Evolutionary conservation across 495 filamentous ascomycete species (phyloP), one percentile per base, ranked within the genome.

Genomic region (Penicillium riverlandense): DNA sequence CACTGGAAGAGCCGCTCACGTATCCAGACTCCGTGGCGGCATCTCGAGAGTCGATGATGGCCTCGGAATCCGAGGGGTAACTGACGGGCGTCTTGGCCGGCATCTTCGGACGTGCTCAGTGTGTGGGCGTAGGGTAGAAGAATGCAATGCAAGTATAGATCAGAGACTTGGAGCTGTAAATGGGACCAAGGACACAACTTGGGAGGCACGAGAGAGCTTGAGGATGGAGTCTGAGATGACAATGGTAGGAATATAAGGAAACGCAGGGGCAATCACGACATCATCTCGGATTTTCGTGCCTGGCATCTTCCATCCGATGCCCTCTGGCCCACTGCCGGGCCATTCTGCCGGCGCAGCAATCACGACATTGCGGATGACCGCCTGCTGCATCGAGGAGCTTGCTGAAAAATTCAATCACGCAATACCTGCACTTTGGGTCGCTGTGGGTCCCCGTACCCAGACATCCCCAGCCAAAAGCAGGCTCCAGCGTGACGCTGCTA

Each of bases 1-100:
- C 72, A 54, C 80, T 88, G 2, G 82, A 83, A 41, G 72, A 69
- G 40, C 76, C 85, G 52, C 86, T 90, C 41, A 79, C 86, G 71
- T 96, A 97, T 42, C 94, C 92, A 35, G 92, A 97, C 65, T 97
- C 92, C 42, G 73, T 71, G 33, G 43, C 51, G 38, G 31, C 47
- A 35, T 74, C 67, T 41, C 54, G 59, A 15, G 56, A 45, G 38
- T 70, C 66, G 15, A 63, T 50, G 34, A 49, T 55, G 43, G 74
- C 72, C 22, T 45, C 40, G 2, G 22, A 22, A 42, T 68, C 68
- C 8, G 66, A 62, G 51, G 61, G 56, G 61, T 69, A 72, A 48
- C 57, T 58, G 43, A 45, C 48, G 32, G 64, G 54, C 49, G 55
- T 60, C 49, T 67, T 71, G 38, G 63, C 63, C 34, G 69, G 66